phyloP scores from a whole-genome alignment of 2,329 filamentous ascomycete genomes.

The Claviceps fusiformis region DNA sequence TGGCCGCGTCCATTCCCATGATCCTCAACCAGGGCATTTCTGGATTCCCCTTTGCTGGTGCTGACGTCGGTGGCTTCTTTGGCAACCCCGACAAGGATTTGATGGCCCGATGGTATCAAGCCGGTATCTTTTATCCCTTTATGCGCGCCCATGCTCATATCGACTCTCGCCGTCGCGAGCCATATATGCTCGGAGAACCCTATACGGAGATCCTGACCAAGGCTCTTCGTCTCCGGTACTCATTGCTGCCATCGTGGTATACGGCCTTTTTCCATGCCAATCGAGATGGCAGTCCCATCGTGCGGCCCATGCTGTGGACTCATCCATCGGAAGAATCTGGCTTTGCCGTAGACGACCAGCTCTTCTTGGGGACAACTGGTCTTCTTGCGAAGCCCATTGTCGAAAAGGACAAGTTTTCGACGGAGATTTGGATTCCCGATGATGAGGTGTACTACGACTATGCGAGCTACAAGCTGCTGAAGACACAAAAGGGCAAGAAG shows the following conservation, averaged over 20 bases:
- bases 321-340: constrained; percentile 75
- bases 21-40: constrained; percentile 82
- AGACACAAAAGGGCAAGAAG: constrained; percentile 53
- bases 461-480: constrained; percentile 68
- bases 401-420: constrained; percentile 56
- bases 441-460: constrained; percentile 90
- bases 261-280: constrained; percentile 90
- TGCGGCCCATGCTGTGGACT: constrained; percentile 86
- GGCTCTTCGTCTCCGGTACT: constrained; percentile 77
- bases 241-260: constrained; percentile 86
- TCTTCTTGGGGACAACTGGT: constrained; percentile 80
- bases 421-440: constrained; percentile 79
- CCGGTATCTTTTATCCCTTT: constrained; percentile 94
- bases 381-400: constrained; percentile 88
- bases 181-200: constrained; percentile 74
- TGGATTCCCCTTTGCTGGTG: constrained; percentile 86
- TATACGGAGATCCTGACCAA: constrained; percentile 78
- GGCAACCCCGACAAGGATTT: constrained; percentile 91
- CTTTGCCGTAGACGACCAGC: constrained; percentile 84
- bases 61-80: constrained; percentile 96
- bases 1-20: constrained; percentile 87
- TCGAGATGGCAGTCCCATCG: constrained; percentile 68
- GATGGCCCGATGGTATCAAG: constrained; percentile 88
- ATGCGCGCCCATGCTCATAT: constrained; percentile 97
- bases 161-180: constrained; percentile 85